These are phyloP conservation scores for Phaffia rhodozyma DNA, from an alignment of 1,284 basidiomycete species.

Conservation along the genomic window DNA sequence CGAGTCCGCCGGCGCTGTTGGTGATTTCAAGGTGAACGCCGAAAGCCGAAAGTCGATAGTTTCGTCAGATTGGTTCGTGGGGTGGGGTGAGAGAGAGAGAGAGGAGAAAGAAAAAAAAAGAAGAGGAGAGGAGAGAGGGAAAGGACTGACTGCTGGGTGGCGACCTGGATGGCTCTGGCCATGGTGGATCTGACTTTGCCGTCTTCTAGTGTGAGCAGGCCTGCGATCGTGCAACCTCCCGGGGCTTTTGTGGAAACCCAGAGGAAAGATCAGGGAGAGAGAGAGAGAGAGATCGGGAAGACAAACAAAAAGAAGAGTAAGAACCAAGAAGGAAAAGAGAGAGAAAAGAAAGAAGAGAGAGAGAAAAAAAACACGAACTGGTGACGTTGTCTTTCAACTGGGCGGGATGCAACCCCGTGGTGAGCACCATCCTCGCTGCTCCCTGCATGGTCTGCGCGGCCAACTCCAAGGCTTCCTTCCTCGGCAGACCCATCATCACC, in stretches of 20 bases:
- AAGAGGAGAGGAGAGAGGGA: not conserved
- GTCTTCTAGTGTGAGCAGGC: constrained; percentile 87
- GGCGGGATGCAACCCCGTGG: constrained; percentile 79
- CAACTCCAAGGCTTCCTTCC: constrained; percentile 83
- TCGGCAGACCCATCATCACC: constrained; percentile 98
- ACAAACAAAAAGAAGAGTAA: not conserved
- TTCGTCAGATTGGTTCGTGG: too few relatives aligned
- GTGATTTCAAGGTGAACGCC: too few relatives aligned
- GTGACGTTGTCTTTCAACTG: constrained; percentile 97
- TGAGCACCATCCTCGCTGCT: constrained; percentile 87
- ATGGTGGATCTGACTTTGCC: constrained; percentile 88
- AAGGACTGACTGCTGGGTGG: constrained; percentile 55
- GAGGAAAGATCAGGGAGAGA: not conserved
- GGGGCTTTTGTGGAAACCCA: constrained; percentile 50
- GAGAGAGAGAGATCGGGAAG: not conserved
- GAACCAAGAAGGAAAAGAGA: too few relatives aligned
- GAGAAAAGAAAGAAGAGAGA: too few relatives aligned
- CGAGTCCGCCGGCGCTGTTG: constrained; percentile 12
- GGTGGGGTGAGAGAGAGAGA: too few relatives aligned
- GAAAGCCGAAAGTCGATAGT: too few relatives aligned
- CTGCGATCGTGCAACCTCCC: constrained; percentile 96
- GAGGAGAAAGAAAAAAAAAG: not conserved
- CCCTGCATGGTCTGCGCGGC: constrained; percentile 96
- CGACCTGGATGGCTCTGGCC: constrained; percentile 86
- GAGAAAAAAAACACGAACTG: constrained; percentile 46